Conservation (phyloP, 208 protist genomes). For the Strigomonas culicis region DNA sequence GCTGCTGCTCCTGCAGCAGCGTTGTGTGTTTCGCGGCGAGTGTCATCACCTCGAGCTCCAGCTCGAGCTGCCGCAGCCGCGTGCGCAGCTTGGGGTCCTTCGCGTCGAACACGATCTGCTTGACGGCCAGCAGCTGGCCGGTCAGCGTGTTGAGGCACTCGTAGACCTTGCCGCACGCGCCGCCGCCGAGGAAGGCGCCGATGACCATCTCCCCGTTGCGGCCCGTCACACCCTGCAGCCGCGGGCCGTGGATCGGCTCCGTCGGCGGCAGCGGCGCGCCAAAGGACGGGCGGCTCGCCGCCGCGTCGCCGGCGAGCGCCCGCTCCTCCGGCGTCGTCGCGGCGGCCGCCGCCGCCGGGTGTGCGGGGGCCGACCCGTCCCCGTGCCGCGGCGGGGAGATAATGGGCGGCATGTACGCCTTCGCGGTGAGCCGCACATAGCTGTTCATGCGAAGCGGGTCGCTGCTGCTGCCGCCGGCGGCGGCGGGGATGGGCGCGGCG, state of each 20-base stretch:
- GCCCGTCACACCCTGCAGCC: slow-evolving; percentile 47
- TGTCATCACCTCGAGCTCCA: slow-evolving; percentile 83
- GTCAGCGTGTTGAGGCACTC: slow-evolving; percentile 83
- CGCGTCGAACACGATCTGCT: slow-evolving; percentile 74
- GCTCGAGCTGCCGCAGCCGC: slow-evolving; percentile 60
- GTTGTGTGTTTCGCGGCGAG: slow-evolving; percentile 39
- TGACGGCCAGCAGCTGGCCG: slow-evolving; percentile 72
- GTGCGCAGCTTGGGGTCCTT: slow-evolving; percentile 83
- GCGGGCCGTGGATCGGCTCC: slow-evolving; percentile 41
- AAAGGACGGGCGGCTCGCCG: too few species aligned
- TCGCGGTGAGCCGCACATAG: too few species aligned
- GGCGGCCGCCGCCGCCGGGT: too few species aligned
- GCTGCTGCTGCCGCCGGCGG: neutral
- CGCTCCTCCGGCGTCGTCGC: too few species aligned
- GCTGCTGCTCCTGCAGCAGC: slow-evolving; percentile 35
- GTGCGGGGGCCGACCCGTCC: too few species aligned
- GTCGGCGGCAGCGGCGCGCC: slow-evolving; percentile 43
- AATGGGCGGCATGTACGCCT: too few species aligned
- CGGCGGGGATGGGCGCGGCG: neutral
- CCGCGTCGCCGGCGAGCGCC: too few species aligned
- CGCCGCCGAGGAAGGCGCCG: slow-evolving; percentile 78
- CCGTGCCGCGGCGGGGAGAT: too few species aligned
- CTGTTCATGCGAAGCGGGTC: too few species aligned
- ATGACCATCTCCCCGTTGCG: slow-evolving; percentile 64
- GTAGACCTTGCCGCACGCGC: slow-evolving; percentile 88